A percentile compares a stretch with the other conserved stretches of the same genome.
phyloP scores from a whole-genome alignment of 768 basidiomycete genomes.

The Hericium erinaceus region DNA sequence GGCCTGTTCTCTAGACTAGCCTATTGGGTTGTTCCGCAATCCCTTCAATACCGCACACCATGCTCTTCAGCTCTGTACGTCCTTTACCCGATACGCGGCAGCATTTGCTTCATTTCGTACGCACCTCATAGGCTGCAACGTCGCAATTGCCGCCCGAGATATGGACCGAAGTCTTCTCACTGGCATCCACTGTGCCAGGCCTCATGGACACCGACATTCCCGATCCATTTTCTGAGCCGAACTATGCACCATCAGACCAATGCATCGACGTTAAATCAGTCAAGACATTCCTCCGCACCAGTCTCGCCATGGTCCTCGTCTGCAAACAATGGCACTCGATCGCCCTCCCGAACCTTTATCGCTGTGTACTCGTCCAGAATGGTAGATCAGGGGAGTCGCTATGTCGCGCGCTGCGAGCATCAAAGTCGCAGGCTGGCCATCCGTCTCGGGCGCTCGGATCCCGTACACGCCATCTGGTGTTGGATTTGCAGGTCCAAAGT shows the following conservation, averaged over 20 bases:
- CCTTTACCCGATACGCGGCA: too few relatives aligned
- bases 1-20: too few relatives aligned
- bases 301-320: not conserved
- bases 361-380: not conserved
- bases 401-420: not conserved
- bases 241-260: not conserved
- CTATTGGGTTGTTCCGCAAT: too few relatives aligned
- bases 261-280: not conserved
- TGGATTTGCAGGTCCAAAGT: not conserved
- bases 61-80: too few relatives aligned
- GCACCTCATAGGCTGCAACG: too few relatives aligned
- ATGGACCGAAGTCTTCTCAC: not conserved
- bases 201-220: not conserved
- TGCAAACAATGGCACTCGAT: not conserved
- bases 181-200: not conserved
- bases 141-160: not conserved
- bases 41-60: too few relatives aligned
- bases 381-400: not conserved
- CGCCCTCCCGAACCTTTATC: not conserved
- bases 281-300: not conserved
- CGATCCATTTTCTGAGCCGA: not conserved
- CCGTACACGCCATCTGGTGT: not conserved
- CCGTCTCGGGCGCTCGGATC: not conserved
- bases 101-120: too few relatives aligned
- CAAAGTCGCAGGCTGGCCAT: not conserved